phyloP scores from a whole-genome alignment of 371 early-diverging fungal genomes.

The Mortierella sp. region DNA sequence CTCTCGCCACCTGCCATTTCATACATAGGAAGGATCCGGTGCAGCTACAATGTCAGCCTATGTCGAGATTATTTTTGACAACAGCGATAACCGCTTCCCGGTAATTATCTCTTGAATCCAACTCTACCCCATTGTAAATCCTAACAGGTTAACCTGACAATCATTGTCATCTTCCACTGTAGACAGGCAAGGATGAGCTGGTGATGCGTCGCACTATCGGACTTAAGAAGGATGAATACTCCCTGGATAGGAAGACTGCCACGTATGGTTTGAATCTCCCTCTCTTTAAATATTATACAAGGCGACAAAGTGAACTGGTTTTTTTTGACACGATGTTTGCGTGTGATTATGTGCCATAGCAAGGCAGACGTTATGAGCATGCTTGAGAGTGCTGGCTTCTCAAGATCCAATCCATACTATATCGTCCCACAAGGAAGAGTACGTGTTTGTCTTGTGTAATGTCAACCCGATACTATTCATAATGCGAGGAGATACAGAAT shows the following conservation, averaged over 20 bases:
- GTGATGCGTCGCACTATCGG: slow-evolving; percentile 94
- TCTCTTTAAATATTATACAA: too few relatives aligned
- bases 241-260: slow-evolving; percentile 90
- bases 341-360: slow-evolving; percentile 53
- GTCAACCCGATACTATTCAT: not conserved
- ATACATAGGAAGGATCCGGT: slow-evolving; percentile 88
- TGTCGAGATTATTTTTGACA: slow-evolving; percentile 98
- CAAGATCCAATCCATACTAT: slow-evolving; percentile 98
- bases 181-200: slow-evolving; percentile 91
- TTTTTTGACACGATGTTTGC: not conserved
- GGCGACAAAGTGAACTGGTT: too few relatives aligned
- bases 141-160: too few relatives aligned
- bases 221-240: slow-evolving; percentile 97
- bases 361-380: slow-evolving; percentile 94
- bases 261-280: slow-evolving; percentile 56
- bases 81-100: slow-evolving; percentile 94
- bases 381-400: slow-evolving; percentile 97
- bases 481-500: too few relatives aligned
- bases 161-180: not conserved
- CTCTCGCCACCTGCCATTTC: not conserved
- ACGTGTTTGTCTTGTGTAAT: slow-evolving; percentile 9
- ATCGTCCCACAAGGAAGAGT: slow-evolving; percentile 99
- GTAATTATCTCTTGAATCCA: slow-evolving; percentile 58
- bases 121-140: too few relatives aligned
- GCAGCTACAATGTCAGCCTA: slow-evolving; percentile 94